phyloP scores from a whole-genome alignment of 495 filamentous ascomycete genomes.

The Parmelia sp. region DNA sequence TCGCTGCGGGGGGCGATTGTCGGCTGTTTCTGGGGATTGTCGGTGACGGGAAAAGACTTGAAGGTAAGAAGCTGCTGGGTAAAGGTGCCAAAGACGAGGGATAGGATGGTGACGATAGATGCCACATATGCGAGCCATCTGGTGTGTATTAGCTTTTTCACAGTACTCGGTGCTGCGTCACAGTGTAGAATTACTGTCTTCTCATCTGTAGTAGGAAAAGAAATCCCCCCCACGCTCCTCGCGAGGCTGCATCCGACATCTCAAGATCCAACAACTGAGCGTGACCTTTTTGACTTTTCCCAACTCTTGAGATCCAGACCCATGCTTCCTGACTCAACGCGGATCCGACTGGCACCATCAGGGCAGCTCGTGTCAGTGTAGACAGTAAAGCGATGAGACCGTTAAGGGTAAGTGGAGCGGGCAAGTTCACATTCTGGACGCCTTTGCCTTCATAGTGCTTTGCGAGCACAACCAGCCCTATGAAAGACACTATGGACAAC shows the following conservation, averaged over 20 bases:
- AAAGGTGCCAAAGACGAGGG: constrained; percentile 39
- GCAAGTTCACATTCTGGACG: not conserved
- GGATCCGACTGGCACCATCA: constrained; percentile 12
- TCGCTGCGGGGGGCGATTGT: not conserved
- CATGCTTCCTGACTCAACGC: constrained; percentile 16
- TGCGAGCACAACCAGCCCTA: not conserved
- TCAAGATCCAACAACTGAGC: constrained; percentile 36
- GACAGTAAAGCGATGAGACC: constrained; percentile 13
- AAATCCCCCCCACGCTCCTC: constrained; percentile 34
- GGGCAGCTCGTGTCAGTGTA: not conserved
- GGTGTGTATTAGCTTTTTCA: not conserved
- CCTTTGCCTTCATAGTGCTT: not conserved
- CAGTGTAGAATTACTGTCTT: not conserved
- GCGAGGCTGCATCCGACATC: constrained; percentile 39
- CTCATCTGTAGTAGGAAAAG: constrained; percentile 29
- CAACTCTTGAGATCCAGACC: constrained; percentile 8
- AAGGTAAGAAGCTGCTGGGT: constrained; percentile 39
- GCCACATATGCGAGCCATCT: constrained; percentile 39
- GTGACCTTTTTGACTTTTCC: not conserved
- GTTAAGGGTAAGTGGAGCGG: constrained; percentile 5
- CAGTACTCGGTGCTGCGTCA: not conserved
- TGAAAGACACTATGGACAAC: not conserved
- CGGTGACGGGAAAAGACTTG: not conserved
- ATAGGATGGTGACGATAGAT: constrained; percentile 35
- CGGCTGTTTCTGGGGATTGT: not conserved